Conservation (phyloP, 108 stramenopile genomes). For the Stephanodiscus minutulus region DNA sequence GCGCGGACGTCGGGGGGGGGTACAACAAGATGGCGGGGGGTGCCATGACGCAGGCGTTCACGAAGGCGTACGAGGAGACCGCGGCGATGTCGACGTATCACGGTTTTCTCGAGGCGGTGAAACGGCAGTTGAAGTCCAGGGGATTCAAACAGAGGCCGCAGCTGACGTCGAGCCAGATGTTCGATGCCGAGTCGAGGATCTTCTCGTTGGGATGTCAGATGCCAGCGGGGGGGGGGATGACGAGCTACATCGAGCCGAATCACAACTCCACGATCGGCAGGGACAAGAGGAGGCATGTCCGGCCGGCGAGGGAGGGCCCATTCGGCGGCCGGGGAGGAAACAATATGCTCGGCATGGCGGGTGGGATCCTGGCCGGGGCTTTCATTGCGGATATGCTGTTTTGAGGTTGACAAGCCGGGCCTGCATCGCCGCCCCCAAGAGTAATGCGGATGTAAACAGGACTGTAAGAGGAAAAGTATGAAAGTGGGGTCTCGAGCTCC, state of each 20-base stretch:
- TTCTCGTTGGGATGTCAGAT: conserved; percentile 44
- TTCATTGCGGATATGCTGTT: conserved; percentile 45
- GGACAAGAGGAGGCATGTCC: conserved; percentile 44
- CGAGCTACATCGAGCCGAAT: conserved; percentile 46
- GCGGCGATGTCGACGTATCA: conserved; percentile 42
- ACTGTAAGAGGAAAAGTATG: too few species aligned
- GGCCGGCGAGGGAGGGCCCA: conserved; percentile 35
- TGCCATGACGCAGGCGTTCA: conserved; percentile 57
- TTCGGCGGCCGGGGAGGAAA: conserved; percentile 25
- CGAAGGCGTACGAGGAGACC: conserved; percentile 32
- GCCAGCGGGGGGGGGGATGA: conserved; percentile 15
- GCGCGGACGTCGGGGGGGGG: conserved; percentile 77
- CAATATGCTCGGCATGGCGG: conserved; percentile 36
- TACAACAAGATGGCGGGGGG: conserved; percentile 39
- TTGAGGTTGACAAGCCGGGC: too few species aligned
- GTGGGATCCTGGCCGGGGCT: conserved; percentile 32
- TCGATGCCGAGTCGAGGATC: conserved; percentile 46
- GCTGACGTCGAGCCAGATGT: conserved; percentile 48
- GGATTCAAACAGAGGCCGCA: conserved; percentile 48
- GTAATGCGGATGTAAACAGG: too few species aligned
- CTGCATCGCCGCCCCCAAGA: too few species aligned
- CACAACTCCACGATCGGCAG: conserved; percentile 42
- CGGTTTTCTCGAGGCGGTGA: conserved; percentile 43
- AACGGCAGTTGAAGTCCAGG: conserved; percentile 27
- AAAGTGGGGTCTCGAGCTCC: too few species aligned